A percentile compares a stretch with the other conserved stretches of the same genome.
phyloP scores from a whole-genome alignment of 2,329 filamentous ascomycete species.

The Alternaria sp. region DNA sequence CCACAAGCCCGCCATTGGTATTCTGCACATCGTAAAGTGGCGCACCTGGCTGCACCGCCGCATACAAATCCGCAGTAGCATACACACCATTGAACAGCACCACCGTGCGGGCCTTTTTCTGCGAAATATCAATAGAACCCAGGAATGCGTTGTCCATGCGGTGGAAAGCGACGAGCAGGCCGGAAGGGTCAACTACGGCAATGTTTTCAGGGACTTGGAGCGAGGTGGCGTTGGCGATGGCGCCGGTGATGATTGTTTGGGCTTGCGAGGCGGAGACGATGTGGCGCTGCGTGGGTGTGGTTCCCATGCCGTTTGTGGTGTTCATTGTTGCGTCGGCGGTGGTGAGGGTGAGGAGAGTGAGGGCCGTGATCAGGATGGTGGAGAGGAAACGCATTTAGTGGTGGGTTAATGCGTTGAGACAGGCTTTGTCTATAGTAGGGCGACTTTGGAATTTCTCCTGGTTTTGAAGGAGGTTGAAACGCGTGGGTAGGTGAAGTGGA shows the following conservation, averaged over 20 bases:
- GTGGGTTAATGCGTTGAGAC: neutral
- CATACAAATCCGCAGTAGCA: constrained; percentile 24
- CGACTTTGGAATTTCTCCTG: neutral
- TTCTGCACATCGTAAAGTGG: constrained; percentile 36
- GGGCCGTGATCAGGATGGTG: constrained; percentile 5
- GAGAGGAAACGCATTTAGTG: constrained; percentile 8
- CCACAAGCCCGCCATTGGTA: constrained; percentile 40
- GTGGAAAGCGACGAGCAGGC: constrained; percentile 40
- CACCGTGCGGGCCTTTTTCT: constrained; percentile 42
- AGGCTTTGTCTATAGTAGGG: constrained; percentile 4
- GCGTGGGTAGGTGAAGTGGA: neutral
- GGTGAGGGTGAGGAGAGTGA: constrained; percentile 22
- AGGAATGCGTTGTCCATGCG: constrained; percentile 43
- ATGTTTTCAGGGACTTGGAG: constrained; percentile 41
- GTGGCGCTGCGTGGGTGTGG: constrained; percentile 29
- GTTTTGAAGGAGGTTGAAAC: neutral
- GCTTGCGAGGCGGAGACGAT: constrained; percentile 38
- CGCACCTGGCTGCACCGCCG: constrained; percentile 28
- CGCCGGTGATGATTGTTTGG: constrained; percentile 32
- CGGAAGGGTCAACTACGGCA: constrained; percentile 41
- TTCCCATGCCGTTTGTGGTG: constrained; percentile 37
- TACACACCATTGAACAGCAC: constrained; percentile 40
- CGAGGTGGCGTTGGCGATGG: constrained; percentile 34
- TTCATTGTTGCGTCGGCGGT: constrained; percentile 26
- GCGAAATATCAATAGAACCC: constrained; percentile 41